Base-by-base conservation (phyloP, 192 early-diverging fungal genomes). In the Chytriomyces hyalinus region DNA sequence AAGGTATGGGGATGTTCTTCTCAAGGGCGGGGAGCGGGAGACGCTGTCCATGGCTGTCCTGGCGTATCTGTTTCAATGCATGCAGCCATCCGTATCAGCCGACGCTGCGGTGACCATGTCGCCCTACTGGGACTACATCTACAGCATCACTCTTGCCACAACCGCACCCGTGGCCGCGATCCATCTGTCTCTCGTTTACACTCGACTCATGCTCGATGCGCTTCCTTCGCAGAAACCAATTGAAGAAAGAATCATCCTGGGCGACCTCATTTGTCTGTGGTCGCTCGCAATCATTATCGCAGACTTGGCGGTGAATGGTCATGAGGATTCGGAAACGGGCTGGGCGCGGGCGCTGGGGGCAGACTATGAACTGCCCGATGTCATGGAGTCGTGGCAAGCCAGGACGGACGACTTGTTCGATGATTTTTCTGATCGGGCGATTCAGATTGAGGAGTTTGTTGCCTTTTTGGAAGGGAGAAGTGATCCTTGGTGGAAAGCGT, bases 281-380 rank as follows among this genome's bases (percentile, higher is more conserved):
- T 57, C 53, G 53, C 53, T 57, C 13, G 53, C 53, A 11, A 57
- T 20, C 53, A 20, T 57, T 20, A 0, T 57, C 13, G 11, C 53
- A 57, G 53, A 57, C 3, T 2, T 3, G 53, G 53, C 53, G 20
- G 0, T 0, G 53, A 57, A 57, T 57, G 53, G 77, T 53, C 73
- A 81, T 49, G 75, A 75, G 1, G 77, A 73, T 50, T 48, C 71
- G 11, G 68, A 63, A 13, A 65, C 60, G 15, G 20, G 22, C n/a
- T 81, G 80, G 80, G 62, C 76, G n/a, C n/a, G n/a, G n/a, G n/a
- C n/a, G n/a, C n/a, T n/a, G n/a, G n/a, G n/a, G n/a, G n/a, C n/a
- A n/a, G n/a, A n/a, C n/a, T n/a, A n/a, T n/a, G n/a, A n/a, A n/a
- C 43, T 47, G 50, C 49, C 70, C 22, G 2, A 64, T n/a, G n/a